Percentiles rank a stretch among this genome's conserved stretches.
Conservation (phyloP, 371 early-diverging fungal species). For the Rozella allomycis region DNA sequence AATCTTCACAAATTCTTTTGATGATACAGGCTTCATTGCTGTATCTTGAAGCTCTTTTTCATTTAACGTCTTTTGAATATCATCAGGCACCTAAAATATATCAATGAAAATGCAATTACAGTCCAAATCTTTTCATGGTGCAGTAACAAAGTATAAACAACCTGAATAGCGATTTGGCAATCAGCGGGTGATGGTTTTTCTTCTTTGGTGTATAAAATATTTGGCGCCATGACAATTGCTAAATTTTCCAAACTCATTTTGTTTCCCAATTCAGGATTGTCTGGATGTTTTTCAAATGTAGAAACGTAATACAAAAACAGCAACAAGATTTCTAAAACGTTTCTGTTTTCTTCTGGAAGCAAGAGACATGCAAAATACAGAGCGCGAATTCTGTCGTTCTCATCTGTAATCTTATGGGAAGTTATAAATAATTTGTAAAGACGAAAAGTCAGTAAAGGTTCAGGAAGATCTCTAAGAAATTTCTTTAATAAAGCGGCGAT, state of each 20-base stretch:
- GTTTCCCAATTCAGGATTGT: constrained; percentile 36
- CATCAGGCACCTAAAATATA: no score
- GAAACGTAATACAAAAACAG: constrained; percentile 56
- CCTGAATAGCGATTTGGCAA: no score
- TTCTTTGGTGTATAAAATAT: constrained; percentile 72
- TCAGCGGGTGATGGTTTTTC: no score
- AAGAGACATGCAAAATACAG: constrained; percentile 57
- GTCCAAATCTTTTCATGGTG: no score
- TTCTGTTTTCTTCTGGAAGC: constrained; percentile 70
- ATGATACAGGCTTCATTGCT: no score
- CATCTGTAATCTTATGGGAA: constrained; percentile 45
- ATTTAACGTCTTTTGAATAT: no score
- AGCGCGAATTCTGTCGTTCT: constrained; percentile 20
- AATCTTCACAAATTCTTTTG: no score
- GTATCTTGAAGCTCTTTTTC: no score
- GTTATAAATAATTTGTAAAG: constrained; percentile 54
- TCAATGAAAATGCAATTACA: no score
- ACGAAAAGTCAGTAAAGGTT: constrained; percentile 71
- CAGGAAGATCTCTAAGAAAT: constrained; percentile 81
- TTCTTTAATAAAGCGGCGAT: constrained; percentile 80
- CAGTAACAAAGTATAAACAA: no score
- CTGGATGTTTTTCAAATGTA: constrained; percentile 24
- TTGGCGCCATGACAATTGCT: constrained; percentile 80
- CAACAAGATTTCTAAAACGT: constrained; percentile 64
- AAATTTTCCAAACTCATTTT: constrained; percentile 75